phyloP scores from a whole-genome alignment of 2,329 filamentous ascomycete genomes.

The Leptographium flavum region DNA sequence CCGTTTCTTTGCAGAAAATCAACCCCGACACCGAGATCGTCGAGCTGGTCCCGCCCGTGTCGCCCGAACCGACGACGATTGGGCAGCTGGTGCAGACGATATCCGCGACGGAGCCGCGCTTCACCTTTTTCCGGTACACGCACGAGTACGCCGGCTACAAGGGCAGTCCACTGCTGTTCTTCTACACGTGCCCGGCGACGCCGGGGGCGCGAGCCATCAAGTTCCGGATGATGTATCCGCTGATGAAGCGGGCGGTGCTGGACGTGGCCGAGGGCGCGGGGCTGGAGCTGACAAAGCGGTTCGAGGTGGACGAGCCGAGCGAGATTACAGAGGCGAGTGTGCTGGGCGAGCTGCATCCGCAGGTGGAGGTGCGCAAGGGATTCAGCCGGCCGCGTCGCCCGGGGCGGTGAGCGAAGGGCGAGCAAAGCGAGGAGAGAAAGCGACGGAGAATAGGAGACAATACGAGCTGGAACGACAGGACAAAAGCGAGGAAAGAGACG shows the following conservation, averaged over 20 bases:
- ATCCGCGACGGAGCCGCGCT: constrained; percentile 55
- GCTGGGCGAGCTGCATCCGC: constrained; percentile 52
- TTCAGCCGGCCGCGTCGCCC: constrained; percentile 73
- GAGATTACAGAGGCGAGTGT: constrained; percentile 58
- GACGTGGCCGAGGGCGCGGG: constrained; percentile 49
- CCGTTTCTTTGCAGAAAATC: constrained; percentile 41
- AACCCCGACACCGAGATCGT: constrained; percentile 56
- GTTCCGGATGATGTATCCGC: constrained; percentile 72
- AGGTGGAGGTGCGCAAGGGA: constrained; percentile 47
- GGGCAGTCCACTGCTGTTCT: constrained; percentile 54
- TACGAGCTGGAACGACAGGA: too few species aligned
- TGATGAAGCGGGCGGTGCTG: constrained; percentile 54
- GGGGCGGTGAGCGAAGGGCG: constrained; percentile 34
- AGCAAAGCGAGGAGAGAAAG: not conserved
- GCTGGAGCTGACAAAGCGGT: constrained; percentile 53
- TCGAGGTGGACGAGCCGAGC: constrained; percentile 50
- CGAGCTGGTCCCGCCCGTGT: constrained; percentile 42
- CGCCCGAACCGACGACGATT: constrained; percentile 35
- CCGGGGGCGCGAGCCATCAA: constrained; percentile 56
- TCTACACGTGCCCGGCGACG: constrained; percentile 65
- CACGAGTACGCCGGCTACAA: constrained; percentile 39
- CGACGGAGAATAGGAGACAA: too few species aligned
- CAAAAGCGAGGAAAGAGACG: too few species aligned
- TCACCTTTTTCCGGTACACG: constrained; percentile 60
- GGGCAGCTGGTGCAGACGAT: constrained; percentile 45